These are phyloP conservation scores for Cafeteria roenbergensis DNA, from an alignment of 108 stramenopile genomes.

Conservation along the genomic window DNA sequence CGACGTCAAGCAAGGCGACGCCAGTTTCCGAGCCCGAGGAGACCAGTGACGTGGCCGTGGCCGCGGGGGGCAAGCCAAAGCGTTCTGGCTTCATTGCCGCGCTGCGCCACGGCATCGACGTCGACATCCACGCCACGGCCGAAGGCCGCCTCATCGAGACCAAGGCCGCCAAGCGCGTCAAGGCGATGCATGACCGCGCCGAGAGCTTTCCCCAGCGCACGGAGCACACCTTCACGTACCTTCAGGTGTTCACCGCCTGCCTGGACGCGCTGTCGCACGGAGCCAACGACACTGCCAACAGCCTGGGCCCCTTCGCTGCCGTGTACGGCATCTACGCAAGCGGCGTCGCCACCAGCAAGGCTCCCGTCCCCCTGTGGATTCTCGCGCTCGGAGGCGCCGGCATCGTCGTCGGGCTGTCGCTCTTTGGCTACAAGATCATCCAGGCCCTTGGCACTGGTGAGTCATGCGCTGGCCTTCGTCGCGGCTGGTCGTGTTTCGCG, in stretches of 20 bases:
- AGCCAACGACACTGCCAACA: slow-evolving; percentile 58
- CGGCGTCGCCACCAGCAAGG: neutral
- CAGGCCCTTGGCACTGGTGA: slow-evolving; percentile 43
- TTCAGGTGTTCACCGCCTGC: slow-evolving; percentile 60
- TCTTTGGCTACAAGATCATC: slow-evolving; percentile 47
- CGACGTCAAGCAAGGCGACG: no score
- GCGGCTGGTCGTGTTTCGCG: no score
- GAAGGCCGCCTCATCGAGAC: neutral
- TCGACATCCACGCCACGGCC: slow-evolving; percentile 16
- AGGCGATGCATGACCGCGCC: slow-evolving; percentile 40
- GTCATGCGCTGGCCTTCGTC: no score
- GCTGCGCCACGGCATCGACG: neutral
- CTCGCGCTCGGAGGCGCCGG: slow-evolving; percentile 47
- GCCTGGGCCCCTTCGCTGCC: slow-evolving; percentile 53
- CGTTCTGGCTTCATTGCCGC: no score
- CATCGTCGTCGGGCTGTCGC: slow-evolving; percentile 42
- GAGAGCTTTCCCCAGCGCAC: slow-evolving; percentile 38
- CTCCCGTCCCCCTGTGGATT: slow-evolving; percentile 31
- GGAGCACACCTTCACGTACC: slow-evolving; percentile 45
- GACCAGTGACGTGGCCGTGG: no score
- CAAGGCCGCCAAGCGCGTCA: slow-evolving; percentile 28
- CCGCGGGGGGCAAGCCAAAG: no score
- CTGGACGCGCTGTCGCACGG: slow-evolving; percentile 57
- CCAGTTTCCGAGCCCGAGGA: no score
- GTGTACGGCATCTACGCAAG: slow-evolving; percentile 39